phyloP scores from a whole-genome alignment of 2,329 filamentous ascomycete species.

The Juglanconis sp. region DNA sequence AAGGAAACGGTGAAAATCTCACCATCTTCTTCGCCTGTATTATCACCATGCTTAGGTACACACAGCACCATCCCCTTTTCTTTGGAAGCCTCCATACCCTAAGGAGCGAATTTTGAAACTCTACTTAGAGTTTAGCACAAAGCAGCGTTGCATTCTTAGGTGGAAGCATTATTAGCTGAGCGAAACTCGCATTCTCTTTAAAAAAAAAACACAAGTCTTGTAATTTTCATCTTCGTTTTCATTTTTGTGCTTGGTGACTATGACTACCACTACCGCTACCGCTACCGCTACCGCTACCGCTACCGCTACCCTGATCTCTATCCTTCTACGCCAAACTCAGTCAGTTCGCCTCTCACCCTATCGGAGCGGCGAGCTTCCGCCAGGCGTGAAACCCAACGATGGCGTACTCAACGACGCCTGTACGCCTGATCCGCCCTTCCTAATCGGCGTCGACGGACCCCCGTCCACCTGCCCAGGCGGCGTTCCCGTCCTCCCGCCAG shows the following conservation, averaged over 20 bases:
- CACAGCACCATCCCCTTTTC: too few species aligned
- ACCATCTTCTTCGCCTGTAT: too few species aligned
- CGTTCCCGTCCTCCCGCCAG: neutral
- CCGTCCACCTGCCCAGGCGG: constrained; percentile 8
- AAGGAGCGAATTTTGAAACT: too few species aligned
- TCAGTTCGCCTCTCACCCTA: neutral
- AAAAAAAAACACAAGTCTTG: neutral
- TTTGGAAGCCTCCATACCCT: too few species aligned
- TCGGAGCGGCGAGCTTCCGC: constrained; percentile 4
- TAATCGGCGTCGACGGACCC: constrained; percentile 14
- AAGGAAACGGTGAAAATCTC: too few species aligned
- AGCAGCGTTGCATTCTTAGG: too few species aligned
- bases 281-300: neutral
- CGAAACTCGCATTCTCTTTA: neutral
- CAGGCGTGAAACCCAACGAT: constrained; percentile 13
- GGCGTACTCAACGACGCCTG: neutral
- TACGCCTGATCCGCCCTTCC: constrained; percentile 1
- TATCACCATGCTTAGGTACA: too few species aligned
- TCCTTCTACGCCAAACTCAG: neutral
- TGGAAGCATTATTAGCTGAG: too few species aligned
- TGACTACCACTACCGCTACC: neutral
- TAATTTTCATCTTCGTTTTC: neutral
- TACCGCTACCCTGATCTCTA: neutral
- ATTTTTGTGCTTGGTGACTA: constrained; percentile 2
- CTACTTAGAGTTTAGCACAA: too few species aligned